Percentiles rank a stretch among this genome's conserved stretches.
Conservation (phyloP, 1,284 basidiomycete genomes). For the Leccinum glutinopallens region DNA sequence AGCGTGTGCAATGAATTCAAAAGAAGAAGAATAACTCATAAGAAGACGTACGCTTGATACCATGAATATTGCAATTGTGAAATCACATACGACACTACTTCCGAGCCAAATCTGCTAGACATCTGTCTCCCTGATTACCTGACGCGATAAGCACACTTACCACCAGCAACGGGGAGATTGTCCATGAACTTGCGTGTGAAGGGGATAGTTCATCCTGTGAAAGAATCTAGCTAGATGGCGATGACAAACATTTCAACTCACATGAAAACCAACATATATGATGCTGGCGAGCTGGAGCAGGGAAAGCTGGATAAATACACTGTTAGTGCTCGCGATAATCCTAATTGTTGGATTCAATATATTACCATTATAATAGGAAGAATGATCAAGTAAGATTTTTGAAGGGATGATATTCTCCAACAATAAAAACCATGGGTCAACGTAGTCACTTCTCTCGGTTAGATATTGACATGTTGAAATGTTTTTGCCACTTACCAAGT, state of each 20-base stretch:
- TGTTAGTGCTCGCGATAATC: background rate
- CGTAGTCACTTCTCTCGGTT: slow-evolving; percentile 13
- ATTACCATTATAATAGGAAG: slow-evolving; percentile 17
- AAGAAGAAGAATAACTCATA: background rate
- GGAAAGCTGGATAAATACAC: slow-evolving; percentile 13
- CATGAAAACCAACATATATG: slow-evolving; percentile 3
- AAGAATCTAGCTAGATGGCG: background rate
- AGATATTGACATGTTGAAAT: background rate
- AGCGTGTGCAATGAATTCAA: background rate
- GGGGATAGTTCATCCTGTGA: background rate
- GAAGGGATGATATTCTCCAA: slow-evolving; percentile 22
- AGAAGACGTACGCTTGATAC: slow-evolving; percentile 17
- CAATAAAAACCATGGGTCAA: slow-evolving; percentile 22
- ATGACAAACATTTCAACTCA: background rate
- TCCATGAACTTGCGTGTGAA: background rate
- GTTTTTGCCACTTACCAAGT: slow-evolving; percentile 8
- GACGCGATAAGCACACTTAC: background rate
- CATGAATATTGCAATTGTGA: slow-evolving; percentile 28
- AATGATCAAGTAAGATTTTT: slow-evolving; percentile 2
- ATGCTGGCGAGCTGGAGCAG: slow-evolving; percentile 19
- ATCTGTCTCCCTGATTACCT: background rate
- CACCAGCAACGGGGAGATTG: slow-evolving; percentile 3
- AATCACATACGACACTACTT: slow-evolving; percentile 25
- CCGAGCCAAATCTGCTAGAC: slow-evolving; percentile 28
- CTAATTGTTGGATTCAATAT: background rate